A percentile compares a stretch with the other conserved stretches of the same genome.
phyloP scores from a whole-genome alignment of 2,329 filamentous ascomycete species.

The Diaporthe batatas region DNA sequence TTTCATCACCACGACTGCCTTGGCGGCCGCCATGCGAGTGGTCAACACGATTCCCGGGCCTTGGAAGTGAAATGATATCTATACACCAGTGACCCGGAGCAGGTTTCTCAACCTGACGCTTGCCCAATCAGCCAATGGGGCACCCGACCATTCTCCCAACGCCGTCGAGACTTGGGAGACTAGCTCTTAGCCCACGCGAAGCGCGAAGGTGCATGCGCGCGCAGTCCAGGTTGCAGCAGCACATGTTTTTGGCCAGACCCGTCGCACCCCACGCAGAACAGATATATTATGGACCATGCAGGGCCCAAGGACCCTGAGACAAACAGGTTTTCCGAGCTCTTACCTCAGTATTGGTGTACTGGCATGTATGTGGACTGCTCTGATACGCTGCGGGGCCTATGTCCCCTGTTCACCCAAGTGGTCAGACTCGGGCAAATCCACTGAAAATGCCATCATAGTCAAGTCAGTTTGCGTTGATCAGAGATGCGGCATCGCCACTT shows the following conservation, averaged over 20 bases:
- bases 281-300: slow-evolving; percentile 1
- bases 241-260: slow-evolving; percentile 4
- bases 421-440: not conserved
- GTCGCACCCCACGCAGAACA: not conserved
- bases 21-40: slow-evolving; percentile 29
- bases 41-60: slow-evolving; percentile 20
- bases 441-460: slow-evolving; percentile 17
- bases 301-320: slow-evolving; percentile 30
- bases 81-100: not conserved
- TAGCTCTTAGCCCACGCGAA: not conserved
- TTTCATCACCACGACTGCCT: slow-evolving; percentile 15
- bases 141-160: not conserved
- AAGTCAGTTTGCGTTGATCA: slow-evolving; percentile 1
- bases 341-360: not conserved
- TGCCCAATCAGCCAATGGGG: not conserved
- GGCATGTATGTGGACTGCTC: not conserved
- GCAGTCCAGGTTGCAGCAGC: not conserved
- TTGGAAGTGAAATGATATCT: slow-evolving; percentile 3
- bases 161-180: not conserved
- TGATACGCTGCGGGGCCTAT: not conserved
- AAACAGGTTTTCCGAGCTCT: slow-evolving; percentile 1
- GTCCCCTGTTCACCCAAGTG: not conserved
- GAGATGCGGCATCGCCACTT: not conserved
- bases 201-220: not conserved
- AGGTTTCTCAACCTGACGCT: not conserved